These are phyloP conservation scores for Cystoderma amianthinum DNA, from an alignment of 768 basidiomycete genomes.

Conservation along the genomic window DNA sequence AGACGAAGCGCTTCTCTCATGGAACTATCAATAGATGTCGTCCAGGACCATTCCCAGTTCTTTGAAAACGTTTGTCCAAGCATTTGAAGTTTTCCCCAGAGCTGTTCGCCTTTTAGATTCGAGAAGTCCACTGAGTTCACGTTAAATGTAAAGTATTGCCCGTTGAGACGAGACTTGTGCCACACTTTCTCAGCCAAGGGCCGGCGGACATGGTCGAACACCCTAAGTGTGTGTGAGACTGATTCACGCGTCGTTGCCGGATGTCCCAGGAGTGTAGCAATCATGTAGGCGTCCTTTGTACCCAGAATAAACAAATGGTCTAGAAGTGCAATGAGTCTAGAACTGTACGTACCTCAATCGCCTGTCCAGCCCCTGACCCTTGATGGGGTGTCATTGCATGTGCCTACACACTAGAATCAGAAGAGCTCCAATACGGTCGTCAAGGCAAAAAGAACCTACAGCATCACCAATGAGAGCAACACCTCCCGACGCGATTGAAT, in stretches of 20 bases:
- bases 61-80: slow-evolving; percentile 34
- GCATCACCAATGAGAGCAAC: slow-evolving; percentile 45
- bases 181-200: slow-evolving; percentile 34
- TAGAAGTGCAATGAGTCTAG: slow-evolving; percentile 10
- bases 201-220: slow-evolving; percentile 45
- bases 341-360: slow-evolving; percentile 37
- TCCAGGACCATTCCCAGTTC: slow-evolving; percentile 62
- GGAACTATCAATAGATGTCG: slow-evolving; percentile 34
- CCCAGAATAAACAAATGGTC: slow-evolving; percentile 25
- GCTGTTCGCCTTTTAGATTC: slow-evolving; percentile 15
- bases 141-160: slow-evolving; percentile 32
- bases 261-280: slow-evolving; percentile 39
- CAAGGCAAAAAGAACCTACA: slow-evolving; percentile 19
- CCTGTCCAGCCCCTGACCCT: slow-evolving; percentile 54
- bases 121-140: slow-evolving; percentile 23
- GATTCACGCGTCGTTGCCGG: slow-evolving; percentile 28
- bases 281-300: slow-evolving; percentile 43
- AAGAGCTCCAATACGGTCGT: not conserved
- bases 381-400: slow-evolving; percentile 51
- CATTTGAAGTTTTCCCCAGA: slow-evolving; percentile 24
- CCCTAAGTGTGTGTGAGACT: slow-evolving; percentile 29
- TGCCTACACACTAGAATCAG: slow-evolving; percentile 22
- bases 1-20: slow-evolving; percentile 28
- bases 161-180: slow-evolving; percentile 31
- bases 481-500: slow-evolving; percentile 41